A percentile compares a stretch with the other conserved stretches of the same genome.
phyloP scores from a whole-genome alignment of 2,329 filamentous ascomycete species.

The Capronia americana region DNA sequence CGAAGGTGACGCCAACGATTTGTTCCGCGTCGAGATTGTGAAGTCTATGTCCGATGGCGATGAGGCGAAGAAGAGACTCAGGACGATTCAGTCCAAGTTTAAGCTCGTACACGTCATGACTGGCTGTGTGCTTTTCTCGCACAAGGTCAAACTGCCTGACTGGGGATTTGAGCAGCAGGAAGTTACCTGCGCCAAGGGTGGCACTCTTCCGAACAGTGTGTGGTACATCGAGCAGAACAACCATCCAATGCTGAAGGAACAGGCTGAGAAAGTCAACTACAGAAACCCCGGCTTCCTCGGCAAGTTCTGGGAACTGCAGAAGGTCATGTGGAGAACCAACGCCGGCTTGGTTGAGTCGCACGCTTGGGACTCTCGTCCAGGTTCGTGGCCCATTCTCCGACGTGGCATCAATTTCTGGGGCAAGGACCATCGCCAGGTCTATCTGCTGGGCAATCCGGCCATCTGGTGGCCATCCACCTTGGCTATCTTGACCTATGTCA shows the following conservation, averaged over 20 bases:
- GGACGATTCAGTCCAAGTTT: conserved; percentile 97
- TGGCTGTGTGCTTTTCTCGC: conserved; percentile 92
- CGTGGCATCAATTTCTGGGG: conserved; percentile 99
- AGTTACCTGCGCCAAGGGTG: conserved; percentile 92
- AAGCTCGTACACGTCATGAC: conserved; percentile 95
- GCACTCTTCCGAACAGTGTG: conserved; percentile 91
- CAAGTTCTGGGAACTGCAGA: conserved; percentile 96
- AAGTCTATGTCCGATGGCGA: conserved; percentile 82
- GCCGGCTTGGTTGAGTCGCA: conserved; percentile 95
- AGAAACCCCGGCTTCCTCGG: conserved; percentile 91
- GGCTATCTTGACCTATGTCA: conserved; percentile 75
- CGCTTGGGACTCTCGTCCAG: conserved; percentile 94
- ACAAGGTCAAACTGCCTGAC: conserved; percentile 97
- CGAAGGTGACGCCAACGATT: conserved; percentile 93
- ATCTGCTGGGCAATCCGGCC: conserved; percentile 91
- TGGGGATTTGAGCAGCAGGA: conserved; percentile 99
- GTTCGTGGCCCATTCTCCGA: conserved; percentile 87
- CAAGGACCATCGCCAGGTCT: conserved; percentile 90
- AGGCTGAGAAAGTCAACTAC: conserved; percentile 95
- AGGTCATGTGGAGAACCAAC: conserved; percentile 99
- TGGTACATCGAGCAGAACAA: conserved; percentile 96
- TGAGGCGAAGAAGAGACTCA: conserved; percentile 79
- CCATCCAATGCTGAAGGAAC: conserved; percentile 75
- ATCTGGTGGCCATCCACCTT: conserved; percentile 91
- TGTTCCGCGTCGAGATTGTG: conserved; percentile 93